Percentiles rank a stretch among this genome's conserved stretches.
Evolutionary conservation across 2,329 filamentous ascomycete genomes (phyloP).

Genomic region (Microsporum audouinii): DNA sequence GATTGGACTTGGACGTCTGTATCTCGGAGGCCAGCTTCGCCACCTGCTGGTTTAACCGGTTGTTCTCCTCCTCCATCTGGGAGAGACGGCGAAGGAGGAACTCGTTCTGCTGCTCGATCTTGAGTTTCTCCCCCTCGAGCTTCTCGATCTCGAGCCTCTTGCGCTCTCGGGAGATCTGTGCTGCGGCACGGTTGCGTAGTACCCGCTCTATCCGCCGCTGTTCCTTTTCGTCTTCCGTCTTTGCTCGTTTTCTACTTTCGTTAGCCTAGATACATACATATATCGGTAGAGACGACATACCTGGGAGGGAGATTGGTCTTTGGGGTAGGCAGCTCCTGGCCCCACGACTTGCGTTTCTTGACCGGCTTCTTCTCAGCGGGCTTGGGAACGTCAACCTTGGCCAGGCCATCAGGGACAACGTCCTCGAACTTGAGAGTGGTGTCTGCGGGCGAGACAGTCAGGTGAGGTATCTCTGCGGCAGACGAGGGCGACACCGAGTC

Average conservation of each 20-base stretch:
- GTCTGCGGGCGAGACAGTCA: conserved; percentile 33
- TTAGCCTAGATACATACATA: neutral
- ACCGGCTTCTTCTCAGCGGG: conserved; percentile 56
- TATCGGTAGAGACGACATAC: conserved; percentile 36
- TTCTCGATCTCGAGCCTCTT: conserved; percentile 84
- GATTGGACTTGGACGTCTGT: conserved; percentile 27
- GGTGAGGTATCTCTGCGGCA: conserved; percentile 24
- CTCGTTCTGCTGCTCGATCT: conserved; percentile 59
- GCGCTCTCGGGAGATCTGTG: conserved; percentile 89
- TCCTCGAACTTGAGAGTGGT: conserved; percentile 25
- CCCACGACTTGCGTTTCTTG: conserved; percentile 98
- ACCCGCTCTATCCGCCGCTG: conserved; percentile 95
- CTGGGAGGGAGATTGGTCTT: conserved; percentile 92
- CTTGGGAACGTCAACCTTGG: conserved; percentile 18
- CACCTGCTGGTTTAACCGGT: conserved; percentile 40
- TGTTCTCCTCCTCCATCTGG: conserved; percentile 47
- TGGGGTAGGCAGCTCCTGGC: conserved; percentile 87
- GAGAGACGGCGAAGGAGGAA: conserved; percentile 54
- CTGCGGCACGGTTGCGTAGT: conserved; percentile 86
- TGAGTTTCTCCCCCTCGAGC: conserved; percentile 54
- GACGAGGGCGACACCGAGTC: conserved; percentile 25
- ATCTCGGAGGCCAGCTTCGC: conserved; percentile 40
- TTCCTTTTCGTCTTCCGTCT: conserved; percentile 98
- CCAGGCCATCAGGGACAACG: conserved; percentile 15
- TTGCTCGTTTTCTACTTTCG: conserved; percentile 69